Evolutionary conservation across 2,329 filamentous ascomycete genomes (phyloP).

Genomic region (Scedosporium aurantiacum): DNA sequence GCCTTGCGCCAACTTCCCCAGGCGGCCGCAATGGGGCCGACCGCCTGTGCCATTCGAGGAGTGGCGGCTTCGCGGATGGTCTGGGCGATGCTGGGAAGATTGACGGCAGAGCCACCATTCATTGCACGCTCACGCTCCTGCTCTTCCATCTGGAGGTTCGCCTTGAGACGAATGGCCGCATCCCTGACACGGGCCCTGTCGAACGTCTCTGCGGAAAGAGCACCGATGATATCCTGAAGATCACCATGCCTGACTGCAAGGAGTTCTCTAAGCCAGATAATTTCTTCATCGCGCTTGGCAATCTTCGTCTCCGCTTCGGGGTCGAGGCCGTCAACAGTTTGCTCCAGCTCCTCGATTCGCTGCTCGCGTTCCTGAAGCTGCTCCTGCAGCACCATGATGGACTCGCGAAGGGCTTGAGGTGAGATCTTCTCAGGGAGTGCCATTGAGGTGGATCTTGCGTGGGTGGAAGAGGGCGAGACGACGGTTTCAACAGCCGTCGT

Average conservation of each 20-base stretch:
- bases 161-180: slow-evolving; percentile 82
- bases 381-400: slow-evolving; percentile 91
- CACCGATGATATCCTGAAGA: slow-evolving; percentile 79
- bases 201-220: slow-evolving; percentile 63
- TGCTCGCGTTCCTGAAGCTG: slow-evolving; percentile 90
- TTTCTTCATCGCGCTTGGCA: slow-evolving; percentile 86
- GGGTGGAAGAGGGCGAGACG: slow-evolving; percentile 16
- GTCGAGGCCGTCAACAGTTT: slow-evolving; percentile 56
- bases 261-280: slow-evolving; percentile 87
- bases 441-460: slow-evolving; percentile 15
- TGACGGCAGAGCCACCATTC: slow-evolving; percentile 55
- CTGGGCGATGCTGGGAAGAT: slow-evolving; percentile 65
- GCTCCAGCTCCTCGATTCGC: slow-evolving; percentile 78
- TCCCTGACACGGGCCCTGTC: slow-evolving; percentile 75
- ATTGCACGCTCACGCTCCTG: slow-evolving; percentile 83
- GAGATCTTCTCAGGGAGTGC: slow-evolving; percentile 76
- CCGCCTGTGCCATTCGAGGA: slow-evolving; percentile 72
- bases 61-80: slow-evolving; percentile 67
- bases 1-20: slow-evolving; percentile 87
- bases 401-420: slow-evolving; percentile 87
- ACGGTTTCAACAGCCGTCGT: slow-evolving; percentile 25
- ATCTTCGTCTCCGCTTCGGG: slow-evolving; percentile 72
- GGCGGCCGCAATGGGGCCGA: slow-evolving; percentile 73
- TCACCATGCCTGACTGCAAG: slow-evolving; percentile 84
- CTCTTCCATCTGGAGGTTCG: slow-evolving; percentile 96